These are phyloP conservation scores for Solanum chmielewskii DNA, from an alignment of 257 asterid species.

Conservation along the genomic window DNA sequence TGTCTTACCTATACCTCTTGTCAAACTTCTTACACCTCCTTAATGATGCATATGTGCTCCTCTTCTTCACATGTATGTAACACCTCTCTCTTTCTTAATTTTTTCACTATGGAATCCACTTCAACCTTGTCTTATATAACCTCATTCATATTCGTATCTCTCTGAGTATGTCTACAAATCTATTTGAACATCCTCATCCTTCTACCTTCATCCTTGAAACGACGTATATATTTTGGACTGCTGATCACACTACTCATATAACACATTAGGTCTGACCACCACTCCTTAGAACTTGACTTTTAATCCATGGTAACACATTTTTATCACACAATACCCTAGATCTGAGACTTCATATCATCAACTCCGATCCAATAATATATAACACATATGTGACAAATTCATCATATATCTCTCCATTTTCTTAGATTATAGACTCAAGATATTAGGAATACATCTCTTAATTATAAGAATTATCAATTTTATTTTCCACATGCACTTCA, in stretches of 20 bases:
- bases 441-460: too few species aligned
- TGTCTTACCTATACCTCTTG: not conserved
- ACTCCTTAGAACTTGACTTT: not conserved
- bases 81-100: not conserved
- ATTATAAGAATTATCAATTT: not conserved
- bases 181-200: not conserved
- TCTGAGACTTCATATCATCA: not conserved
- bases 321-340: not conserved
- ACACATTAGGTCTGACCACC: not conserved
- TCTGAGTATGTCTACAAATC: not conserved
- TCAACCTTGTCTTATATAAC: not conserved
- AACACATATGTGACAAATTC: not conserved
- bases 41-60: not conserved
- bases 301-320: not conserved
- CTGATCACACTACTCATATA: not conserved
- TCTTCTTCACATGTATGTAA: not conserved
- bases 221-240: not conserved
- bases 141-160: not conserved
- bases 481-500: too few species aligned
- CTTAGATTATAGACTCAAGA: too few species aligned
- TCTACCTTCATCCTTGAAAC: not conserved
- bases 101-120: not conserved
- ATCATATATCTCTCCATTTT: not conserved
- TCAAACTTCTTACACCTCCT: not conserved
- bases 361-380: too few species aligned